Evolutionary conservation across 352 stramenopile genomes (phyloP).

Genomic region (Pythium diclinum): DNA sequence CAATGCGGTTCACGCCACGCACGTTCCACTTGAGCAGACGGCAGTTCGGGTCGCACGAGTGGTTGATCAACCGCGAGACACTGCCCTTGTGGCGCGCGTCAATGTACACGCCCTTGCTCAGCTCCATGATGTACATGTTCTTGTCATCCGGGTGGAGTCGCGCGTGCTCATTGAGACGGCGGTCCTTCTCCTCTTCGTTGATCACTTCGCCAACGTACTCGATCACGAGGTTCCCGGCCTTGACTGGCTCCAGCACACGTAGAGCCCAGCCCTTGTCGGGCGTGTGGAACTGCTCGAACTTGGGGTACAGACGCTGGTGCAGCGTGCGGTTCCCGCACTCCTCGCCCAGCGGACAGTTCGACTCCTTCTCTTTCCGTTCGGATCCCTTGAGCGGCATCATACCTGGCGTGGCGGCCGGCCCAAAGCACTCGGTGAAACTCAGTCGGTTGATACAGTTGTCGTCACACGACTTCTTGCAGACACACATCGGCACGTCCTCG

Average conservation of each 20-base stretch:
- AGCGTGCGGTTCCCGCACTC: conserved; percentile 91
- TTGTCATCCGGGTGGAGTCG: conserved; percentile 90
- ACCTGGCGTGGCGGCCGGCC: conserved; percentile 50
- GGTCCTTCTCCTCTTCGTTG: conserved; percentile 90
- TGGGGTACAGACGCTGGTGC: conserved; percentile 74
- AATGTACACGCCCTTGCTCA: conserved; percentile 92
- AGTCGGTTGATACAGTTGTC: conserved; percentile 94
- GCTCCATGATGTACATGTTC: conserved; percentile 96
- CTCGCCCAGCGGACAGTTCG: conserved; percentile 90
- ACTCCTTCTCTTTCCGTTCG: conserved; percentile 50
- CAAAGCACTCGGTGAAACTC: conserved; percentile 91
- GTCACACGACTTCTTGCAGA: conserved; percentile 74
- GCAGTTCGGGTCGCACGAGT: conserved; percentile 96
- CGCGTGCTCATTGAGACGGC: conserved; percentile 79
- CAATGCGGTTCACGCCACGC: conserved; percentile 89
- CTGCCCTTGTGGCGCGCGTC: conserved; percentile 93
- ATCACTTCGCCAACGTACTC: conserved; percentile 96
- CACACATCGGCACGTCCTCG: conserved; percentile 74
- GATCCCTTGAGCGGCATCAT: conserved; percentile 34
- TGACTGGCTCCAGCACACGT: conserved; percentile 72
- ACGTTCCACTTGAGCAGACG: conserved; percentile 94
- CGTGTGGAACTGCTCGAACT: conserved; percentile 73
- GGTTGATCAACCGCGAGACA: conserved; percentile 96
- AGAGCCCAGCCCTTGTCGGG: conserved; percentile 92
- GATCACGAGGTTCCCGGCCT: conserved; percentile 86